phyloP scores from a whole-genome alignment of 2,329 filamentous ascomycete species.

The Zasmidium citrigriseum region DNA sequence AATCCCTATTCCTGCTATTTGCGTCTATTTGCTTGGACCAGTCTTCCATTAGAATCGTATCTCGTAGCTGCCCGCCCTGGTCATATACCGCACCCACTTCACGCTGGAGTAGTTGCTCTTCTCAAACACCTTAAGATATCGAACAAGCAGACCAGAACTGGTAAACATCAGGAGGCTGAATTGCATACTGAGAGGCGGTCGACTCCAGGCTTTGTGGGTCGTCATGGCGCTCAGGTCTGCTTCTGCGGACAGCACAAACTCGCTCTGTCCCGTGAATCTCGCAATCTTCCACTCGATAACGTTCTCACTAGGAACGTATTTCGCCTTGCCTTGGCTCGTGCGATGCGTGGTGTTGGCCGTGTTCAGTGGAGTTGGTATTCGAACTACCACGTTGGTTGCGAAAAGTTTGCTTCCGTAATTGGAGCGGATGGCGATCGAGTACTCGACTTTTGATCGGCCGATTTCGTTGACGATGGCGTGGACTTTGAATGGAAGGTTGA shows the following conservation, averaged over 20 bases:
- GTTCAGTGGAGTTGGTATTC: conserved; percentile 94
- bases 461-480: conserved; percentile 98
- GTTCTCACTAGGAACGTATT: conserved; percentile 97
- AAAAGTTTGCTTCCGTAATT: conserved; percentile 97
- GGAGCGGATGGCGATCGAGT: conserved; percentile 94
- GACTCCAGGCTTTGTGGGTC: conserved; percentile 94
- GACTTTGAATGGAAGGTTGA: conserved; percentile 97
- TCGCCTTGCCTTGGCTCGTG: conserved; percentile 93
- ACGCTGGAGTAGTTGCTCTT: conserved; percentile 99
- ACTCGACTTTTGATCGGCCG: conserved; percentile 96
- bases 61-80: conserved; percentile 94
- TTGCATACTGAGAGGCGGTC: conserved; percentile 86
- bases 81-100: conserved; percentile 99
- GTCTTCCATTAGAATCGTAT: conserved; percentile 51
- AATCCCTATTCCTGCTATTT: too few species aligned
- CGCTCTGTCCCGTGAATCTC: conserved; percentile 96
- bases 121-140: conserved; percentile 98
- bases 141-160: conserved; percentile 84
- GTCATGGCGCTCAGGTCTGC: conserved; percentile 95
- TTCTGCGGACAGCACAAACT: conserved; percentile 92
- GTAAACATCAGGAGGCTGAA: conserved; percentile 99
- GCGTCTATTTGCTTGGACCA: background rate
- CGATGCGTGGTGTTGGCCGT: conserved; percentile 91
- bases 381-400: conserved; percentile 91
- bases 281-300: conserved; percentile 99